phyloP scores from a whole-genome alignment of 345 rosid species.

The Sonneratia caseolaris region DNA sequence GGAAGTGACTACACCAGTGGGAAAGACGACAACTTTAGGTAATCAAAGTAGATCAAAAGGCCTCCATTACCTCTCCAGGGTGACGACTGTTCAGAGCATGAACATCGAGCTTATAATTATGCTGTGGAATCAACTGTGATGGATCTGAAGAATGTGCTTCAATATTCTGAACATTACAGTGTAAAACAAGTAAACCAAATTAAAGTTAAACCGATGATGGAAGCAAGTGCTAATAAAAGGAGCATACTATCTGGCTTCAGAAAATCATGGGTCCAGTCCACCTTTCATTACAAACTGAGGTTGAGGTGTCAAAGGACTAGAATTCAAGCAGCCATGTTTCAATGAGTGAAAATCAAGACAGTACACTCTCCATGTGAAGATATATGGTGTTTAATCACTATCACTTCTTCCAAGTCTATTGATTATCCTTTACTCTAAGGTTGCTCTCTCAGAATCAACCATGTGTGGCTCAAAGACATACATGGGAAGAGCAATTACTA shows the following conservation, averaged over 20 bases:
- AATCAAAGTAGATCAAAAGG: not conserved
- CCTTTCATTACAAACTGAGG: not conserved
- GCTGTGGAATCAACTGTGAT: conserved; percentile 81
- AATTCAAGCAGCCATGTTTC: not conserved
- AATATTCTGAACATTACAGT: conserved; percentile 47
- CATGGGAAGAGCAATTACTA: not conserved
- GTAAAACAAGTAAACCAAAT: conserved; percentile 8
- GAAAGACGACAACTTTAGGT: not conserved
- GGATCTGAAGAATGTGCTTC: conserved; percentile 66
- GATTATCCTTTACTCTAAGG: not conserved
- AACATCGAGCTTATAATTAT: conserved; percentile 90
- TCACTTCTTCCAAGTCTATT: not conserved
- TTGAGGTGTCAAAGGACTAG: not conserved
- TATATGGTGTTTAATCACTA: not conserved
- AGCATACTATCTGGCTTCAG: not conserved
- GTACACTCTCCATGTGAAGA: not conserved
- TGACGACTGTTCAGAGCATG: conserved; percentile 75
- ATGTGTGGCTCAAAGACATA: not conserved
- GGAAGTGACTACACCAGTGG: not conserved
- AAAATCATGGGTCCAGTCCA: not conserved
- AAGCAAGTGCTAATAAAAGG: not conserved
- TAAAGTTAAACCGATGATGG: not conserved
- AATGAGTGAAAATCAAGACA: not conserved
- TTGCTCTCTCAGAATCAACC: not conserved
- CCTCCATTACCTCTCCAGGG: conserved; percentile 74